Evolutionary conservation across 345 rosid species (phyloP), one percentile per base, ranked within the genome.

Genomic region (Arabis alpina): DNA sequence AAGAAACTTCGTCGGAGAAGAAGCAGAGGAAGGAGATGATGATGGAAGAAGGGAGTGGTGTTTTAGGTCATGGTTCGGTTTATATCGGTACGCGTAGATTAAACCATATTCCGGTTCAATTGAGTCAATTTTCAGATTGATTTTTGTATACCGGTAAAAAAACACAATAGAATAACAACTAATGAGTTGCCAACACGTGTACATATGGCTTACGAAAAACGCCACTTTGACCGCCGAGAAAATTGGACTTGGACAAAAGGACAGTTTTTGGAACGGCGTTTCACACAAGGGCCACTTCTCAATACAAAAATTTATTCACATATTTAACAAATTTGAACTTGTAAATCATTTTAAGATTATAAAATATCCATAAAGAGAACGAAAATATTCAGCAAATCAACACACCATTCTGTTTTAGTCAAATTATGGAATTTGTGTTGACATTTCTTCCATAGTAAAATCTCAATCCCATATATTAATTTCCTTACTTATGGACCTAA

Each of bases 151-250:
- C 23, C 23, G 23, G 23, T 19, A 19, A 19, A 19, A 19, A 19
- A 19, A 19, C 23, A 19, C 23, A 19, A 19, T 19, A 19, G 23
- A 32, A 32, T 5, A 32, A 32, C 1, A 4, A 32, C 41, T 36
- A 67, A 43, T 43, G 2, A 67, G 1, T 11, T 7, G 2, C 1
- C 1, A 54, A 57, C 62, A 52, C 75, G 62, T 53, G 5, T 2
- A 14, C 30, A 1, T 37, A 6, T 12, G n/a, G 71, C 66, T 49
- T 66, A 40, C 30, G 39, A 58, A 39, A 4, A 56, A 73, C 66
- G 54, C 71, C 67, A 65, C 40, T 66, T 73, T 73, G 77, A 51
- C 66, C 61, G 47, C 72, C 66, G 40, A 73, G 58, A 73, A 66
- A 66, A 25, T 66, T 24, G 61, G 67, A 74, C 66, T 73, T 56